Evolutionary conservation across 768 basidiomycete genomes (phyloP).

Genomic region (Mrakia blollopis): DNA sequence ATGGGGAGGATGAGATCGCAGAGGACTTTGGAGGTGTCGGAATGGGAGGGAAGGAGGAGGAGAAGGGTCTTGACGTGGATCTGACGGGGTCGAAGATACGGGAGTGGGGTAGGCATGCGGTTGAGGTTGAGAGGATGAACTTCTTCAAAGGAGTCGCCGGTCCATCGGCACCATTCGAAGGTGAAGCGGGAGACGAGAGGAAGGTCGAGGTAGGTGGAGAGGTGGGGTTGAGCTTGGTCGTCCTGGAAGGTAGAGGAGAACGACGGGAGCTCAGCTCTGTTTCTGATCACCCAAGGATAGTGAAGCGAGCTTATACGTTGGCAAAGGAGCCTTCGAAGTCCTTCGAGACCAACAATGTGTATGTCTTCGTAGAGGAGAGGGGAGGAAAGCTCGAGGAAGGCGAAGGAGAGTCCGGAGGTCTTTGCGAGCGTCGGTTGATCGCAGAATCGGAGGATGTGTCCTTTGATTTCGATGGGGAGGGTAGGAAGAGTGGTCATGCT

Average conservation of each 20-base stretch:
- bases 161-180: not conserved
- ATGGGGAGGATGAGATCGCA: too few relatives aligned
- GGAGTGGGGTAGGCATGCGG: too few relatives aligned
- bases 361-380: not conserved
- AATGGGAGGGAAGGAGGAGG: too few relatives aligned
- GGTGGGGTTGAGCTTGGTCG: not conserved
- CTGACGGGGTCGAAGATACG: too few relatives aligned
- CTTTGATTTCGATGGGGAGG: not conserved
- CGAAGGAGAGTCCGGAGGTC: not conserved
- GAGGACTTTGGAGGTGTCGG: too few relatives aligned
- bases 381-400: conserved; percentile 1
- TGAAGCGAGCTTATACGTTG: not conserved
- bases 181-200: not conserved
- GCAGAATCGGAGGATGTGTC: not conserved
- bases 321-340: not conserved
- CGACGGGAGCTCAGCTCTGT: not conserved
- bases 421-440: not conserved
- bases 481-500: not conserved
- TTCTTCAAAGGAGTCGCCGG: too few relatives aligned
- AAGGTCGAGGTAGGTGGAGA: not conserved
- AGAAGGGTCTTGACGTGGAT: too few relatives aligned
- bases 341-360: not conserved
- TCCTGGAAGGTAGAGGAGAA: not conserved
- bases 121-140: too few relatives aligned
- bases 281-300: too few relatives aligned